Percentiles rank a stretch among this genome's conserved stretches.
phyloP scores from a whole-genome alignment of 208 protist genomes.

The Leptomonas seymouri region DNA sequence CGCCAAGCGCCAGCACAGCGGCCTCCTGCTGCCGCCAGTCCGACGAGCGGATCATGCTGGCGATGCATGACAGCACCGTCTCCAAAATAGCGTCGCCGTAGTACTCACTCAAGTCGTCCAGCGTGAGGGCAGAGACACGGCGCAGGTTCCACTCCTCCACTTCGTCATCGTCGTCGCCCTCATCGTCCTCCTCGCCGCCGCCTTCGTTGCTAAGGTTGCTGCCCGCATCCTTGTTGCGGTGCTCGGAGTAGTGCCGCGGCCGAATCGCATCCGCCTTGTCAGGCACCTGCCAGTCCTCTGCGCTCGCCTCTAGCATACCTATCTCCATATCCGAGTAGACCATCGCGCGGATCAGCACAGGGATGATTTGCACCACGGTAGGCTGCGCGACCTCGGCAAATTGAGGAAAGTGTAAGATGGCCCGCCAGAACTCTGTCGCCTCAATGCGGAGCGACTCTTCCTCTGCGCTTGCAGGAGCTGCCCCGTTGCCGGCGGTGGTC shows the following conservation, averaged over 20 bases:
- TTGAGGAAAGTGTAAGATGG: conserved; percentile 71
- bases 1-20: conserved; percentile 92
- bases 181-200: conserved; percentile 66
- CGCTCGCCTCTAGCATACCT: conserved; percentile 73
- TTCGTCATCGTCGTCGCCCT: conserved; percentile 87
- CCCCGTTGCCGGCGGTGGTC: conserved; percentile 39
- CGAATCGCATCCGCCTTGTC: conserved; percentile 87
- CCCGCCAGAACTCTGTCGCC: conserved; percentile 84
- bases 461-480: conserved; percentile 16
- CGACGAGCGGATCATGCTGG: conserved; percentile 68
- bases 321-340: conserved; percentile 93
- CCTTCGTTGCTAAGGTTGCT: conserved; percentile 43
- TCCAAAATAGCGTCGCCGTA: conserved; percentile 83
- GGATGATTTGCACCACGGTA: conserved; percentile 61
- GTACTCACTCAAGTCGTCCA: conserved; percentile 88
- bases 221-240: conserved; percentile 8
- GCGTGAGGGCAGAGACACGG: conserved; percentile 82
- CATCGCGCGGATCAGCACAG: conserved; percentile 88
- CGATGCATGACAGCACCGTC: conserved; percentile 80
- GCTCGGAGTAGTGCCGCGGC: conserved; percentile 79
- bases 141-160: conserved; percentile 93
- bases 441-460: conserved; percentile 81
- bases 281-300: conserved; percentile 79
- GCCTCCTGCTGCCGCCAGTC: conserved; percentile 89
- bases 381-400: conserved; percentile 65